phyloP scores from a whole-genome alignment of 1,284 basidiomycete species.

The Agroathelia rolfsii region DNA sequence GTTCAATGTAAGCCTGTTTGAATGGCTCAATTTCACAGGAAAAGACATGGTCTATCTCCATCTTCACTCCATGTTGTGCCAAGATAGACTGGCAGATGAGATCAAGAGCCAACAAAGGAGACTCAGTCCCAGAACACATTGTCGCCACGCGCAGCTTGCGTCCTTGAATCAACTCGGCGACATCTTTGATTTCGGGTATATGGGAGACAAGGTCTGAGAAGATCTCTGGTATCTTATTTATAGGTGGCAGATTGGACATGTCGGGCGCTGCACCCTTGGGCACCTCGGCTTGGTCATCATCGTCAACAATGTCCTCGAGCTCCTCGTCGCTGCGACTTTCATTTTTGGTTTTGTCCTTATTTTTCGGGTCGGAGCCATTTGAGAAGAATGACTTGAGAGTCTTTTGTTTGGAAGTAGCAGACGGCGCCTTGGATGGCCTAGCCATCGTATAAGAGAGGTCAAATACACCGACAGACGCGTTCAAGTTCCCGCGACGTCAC shows the following conservation, averaged over 20 bases:
- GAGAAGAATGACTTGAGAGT: too few relatives aligned
- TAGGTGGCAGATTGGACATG: conserved; percentile 66
- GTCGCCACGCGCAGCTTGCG: conserved; percentile 88
- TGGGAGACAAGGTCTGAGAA: conserved; percentile 76
- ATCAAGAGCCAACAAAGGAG: conserved; percentile 83
- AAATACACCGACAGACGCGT: too few relatives aligned
- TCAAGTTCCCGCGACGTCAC: too few relatives aligned
- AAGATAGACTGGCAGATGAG: conserved; percentile 71
- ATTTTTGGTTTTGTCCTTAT: conserved; percentile 27
- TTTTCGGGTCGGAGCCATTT: too few relatives aligned
- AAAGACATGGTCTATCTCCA: conserved; percentile 87
- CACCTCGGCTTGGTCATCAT: conserved; percentile 19
- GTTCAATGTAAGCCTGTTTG: conserved; percentile 96
- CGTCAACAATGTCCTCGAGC: conserved; percentile 15
- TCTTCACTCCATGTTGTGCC: conserved; percentile 53
- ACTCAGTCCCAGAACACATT: conserved; percentile 97
- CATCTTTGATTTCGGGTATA: conserved; percentile 57
- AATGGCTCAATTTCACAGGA: conserved; percentile 98
- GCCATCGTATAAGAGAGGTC: too few relatives aligned
- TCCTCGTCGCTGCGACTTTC: conserved; percentile 17
- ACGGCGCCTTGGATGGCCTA: too few relatives aligned
- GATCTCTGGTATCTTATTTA: conserved; percentile 74
- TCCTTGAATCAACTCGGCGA: conserved; percentile 66
- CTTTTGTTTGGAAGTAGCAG: too few relatives aligned
- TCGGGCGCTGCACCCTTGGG: conserved; percentile 31